Base-by-base conservation (phyloP, 1,284 basidiomycete genomes). In the Sporisorium iseilematis-ciliati region DNA sequence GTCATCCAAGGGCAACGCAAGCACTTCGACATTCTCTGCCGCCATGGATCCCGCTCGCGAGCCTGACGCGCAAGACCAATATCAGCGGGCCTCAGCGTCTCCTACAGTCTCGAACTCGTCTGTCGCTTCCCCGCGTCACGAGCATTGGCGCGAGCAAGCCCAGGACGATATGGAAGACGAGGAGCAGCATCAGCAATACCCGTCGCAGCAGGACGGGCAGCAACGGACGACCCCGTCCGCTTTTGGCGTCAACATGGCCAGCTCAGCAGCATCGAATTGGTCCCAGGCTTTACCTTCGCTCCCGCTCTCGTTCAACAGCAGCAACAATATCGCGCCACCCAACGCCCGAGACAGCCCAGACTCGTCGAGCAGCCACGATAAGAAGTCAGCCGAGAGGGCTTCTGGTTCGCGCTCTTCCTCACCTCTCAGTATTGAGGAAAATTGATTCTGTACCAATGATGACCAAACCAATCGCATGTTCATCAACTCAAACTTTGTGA, bases 231-330 rank as follows among this genome's bases (percentile, higher is more conserved):
- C 38, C 11, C 56, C 46, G 5, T 29, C 56, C 2, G 12, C 35
- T 10, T 57, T 57, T 23, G 56, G 56, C 33, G 23, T 38, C 20
- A 21, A 18, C 5, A 57, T 57, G 8, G 14, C 50, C 7, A 12
- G 14, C 4, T 20, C 23, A 2, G 31, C 26, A 18, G 18, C 43
- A 5, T 57, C 45, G 18, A 40, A 45, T 20, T n/a, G 43, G 21
- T 21, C 42, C 14, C 45, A 57, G 18, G 14, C 46, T 14, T 25
- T 4, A 16, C 35, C 16, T 20, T 21, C 3, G 18, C 25, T 33
- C n/a, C 14, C 57, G 48, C 49, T 51, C 14, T 51, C 48, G 0
- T 59, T 59, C 45, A 25, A 26, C 11, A 62, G 59, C 42, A 53
- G 42, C 43, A 51, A 26, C 33, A 46, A 23, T 3, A 6, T 35